A percentile compares a stretch with the other conserved stretches of the same genome.
These are phyloP conservation scores for Mortierella sp. DNA, from an alignment of 371 early-diverging fungal species.

Conservation along the genomic window DNA sequence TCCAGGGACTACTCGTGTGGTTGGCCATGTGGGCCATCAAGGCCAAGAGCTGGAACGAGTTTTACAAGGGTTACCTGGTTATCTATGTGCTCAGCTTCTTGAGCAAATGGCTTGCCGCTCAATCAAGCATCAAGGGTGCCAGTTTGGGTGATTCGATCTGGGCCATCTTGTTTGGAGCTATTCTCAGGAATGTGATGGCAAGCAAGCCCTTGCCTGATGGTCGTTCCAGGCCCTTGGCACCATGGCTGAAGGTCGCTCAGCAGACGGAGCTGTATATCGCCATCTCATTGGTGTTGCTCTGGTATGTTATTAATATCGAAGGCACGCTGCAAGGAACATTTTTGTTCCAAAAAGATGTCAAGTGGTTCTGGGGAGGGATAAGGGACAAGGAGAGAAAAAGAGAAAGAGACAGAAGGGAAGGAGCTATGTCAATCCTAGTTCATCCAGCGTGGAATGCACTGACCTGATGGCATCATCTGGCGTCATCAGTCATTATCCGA, in stretches of 20 bases:
- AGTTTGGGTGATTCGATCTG: conserved; percentile 72
- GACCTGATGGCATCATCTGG: conserved; percentile 41
- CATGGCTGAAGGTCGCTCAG: conserved; percentile 68
- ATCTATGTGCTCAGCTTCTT: conserved; percentile 63
- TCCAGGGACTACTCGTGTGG: conserved; percentile 65
- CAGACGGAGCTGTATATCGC: conserved; percentile 74
- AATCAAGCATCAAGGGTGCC: conserved; percentile 59
- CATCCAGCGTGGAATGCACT: background rate
- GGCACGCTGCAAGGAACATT: background rate
- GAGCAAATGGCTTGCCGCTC: conserved; percentile 69
- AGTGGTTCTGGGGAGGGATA: too few species aligned
- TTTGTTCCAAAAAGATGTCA: too few species aligned
- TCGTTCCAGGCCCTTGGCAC: conserved; percentile 56
- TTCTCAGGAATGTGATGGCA: conserved; percentile 60
- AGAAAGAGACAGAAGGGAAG: background rate
- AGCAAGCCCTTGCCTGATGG: conserved; percentile 49
- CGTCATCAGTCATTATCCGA: conserved; percentile 26
- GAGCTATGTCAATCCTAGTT: background rate
- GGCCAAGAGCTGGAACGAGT: conserved; percentile 58
- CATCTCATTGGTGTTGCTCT: conserved; percentile 67
- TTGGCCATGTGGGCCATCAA: conserved; percentile 57
- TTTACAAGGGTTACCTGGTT: conserved; percentile 61
- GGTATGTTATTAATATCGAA: conserved; percentile 32
- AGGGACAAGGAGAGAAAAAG: too few species aligned
- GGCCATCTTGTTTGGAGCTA: conserved; percentile 70